These are phyloP conservation scores for Pseudoneurospora amorphoporcata DNA, from an alignment of 495 filamentous ascomycete genomes.

Conservation along the genomic window DNA sequence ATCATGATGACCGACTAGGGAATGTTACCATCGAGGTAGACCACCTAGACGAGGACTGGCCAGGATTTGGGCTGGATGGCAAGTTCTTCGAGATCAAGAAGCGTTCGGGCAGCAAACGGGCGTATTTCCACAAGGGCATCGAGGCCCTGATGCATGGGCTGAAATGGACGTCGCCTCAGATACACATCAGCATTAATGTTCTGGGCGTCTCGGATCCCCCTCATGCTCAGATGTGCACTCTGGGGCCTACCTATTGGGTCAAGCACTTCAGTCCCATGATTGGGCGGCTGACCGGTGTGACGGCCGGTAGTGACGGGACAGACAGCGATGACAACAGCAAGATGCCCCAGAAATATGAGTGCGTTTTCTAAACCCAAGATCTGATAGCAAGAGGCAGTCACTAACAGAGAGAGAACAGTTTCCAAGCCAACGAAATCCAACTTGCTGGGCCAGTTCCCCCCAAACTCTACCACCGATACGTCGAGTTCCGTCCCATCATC, in stretches of 20 bases:
- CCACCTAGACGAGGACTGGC: slow-evolving; percentile 51
- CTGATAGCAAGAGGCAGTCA: not conserved
- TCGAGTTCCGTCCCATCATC: slow-evolving; percentile 86
- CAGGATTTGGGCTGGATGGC: slow-evolving; percentile 46
- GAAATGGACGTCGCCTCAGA: slow-evolving; percentile 20
- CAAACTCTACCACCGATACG: slow-evolving; percentile 76
- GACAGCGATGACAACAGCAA: slow-evolving; percentile 35
- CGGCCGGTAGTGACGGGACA: slow-evolving; percentile 39
- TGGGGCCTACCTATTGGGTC: slow-evolving; percentile 66
- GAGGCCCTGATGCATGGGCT: slow-evolving; percentile 33
- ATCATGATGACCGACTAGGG: slow-evolving; percentile 81
- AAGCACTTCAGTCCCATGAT: slow-evolving; percentile 86
- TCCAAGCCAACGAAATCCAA: slow-evolving; percentile 90
- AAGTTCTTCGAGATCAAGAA: slow-evolving; percentile 66
- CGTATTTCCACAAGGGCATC: slow-evolving; percentile 60
- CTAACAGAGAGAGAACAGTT: slow-evolving; percentile 38
- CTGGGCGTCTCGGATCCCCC: slow-evolving; percentile 65
- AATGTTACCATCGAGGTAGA: slow-evolving; percentile 60
- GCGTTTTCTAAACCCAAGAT: slow-evolving; percentile 15
- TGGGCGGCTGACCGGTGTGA: slow-evolving; percentile 67
- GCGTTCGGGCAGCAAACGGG: slow-evolving; percentile 73
- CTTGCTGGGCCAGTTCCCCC: slow-evolving; percentile 71
- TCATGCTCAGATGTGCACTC: slow-evolving; percentile 69
- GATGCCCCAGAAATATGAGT: slow-evolving; percentile 62
- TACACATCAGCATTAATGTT: slow-evolving; percentile 61